phyloP scores from a whole-genome alignment of 208 protist species.

The Tritrichomonas musculus region DNA sequence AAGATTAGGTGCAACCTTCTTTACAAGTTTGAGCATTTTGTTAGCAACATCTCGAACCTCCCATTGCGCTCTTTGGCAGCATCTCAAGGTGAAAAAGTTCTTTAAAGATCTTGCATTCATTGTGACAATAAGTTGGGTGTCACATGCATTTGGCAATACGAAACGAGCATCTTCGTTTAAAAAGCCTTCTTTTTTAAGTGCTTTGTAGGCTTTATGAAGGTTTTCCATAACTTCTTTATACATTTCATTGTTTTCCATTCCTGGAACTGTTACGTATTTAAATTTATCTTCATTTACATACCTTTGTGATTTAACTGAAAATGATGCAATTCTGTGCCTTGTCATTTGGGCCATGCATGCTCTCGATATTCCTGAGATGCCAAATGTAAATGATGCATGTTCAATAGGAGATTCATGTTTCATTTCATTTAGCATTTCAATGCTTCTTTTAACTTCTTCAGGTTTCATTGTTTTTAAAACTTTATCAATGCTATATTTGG shows the following conservation, averaged over 20 bases:
- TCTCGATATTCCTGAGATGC: neutral
- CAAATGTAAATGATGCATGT: neutral
- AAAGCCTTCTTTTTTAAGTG: neutral
- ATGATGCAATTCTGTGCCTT: neutral
- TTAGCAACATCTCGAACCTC: neutral
- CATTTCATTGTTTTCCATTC: neutral
- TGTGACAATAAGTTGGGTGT: neutral
- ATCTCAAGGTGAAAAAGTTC: neutral
- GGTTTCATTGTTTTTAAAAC: neutral
- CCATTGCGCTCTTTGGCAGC: neutral
- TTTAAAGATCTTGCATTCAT: neutral
- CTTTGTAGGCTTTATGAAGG: neutral
- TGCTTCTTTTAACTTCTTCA: neutral
- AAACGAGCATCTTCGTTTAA: neutral
- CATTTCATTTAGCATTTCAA: neutral
- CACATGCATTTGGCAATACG: neutral
- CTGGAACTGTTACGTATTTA: neutral
- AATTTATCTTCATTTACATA: neutral
- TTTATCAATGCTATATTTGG: neutral
- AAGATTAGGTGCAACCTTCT: neutral
- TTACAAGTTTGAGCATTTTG: neutral
- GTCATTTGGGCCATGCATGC: neutral
- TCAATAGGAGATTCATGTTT: conserved; percentile 8
- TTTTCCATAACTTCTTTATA: neutral
- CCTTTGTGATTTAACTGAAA: neutral